Evolutionary conservation across 1,139 yeast genomes (phyloP).

Genomic region (Suhomyces chickasaworum): DNA sequence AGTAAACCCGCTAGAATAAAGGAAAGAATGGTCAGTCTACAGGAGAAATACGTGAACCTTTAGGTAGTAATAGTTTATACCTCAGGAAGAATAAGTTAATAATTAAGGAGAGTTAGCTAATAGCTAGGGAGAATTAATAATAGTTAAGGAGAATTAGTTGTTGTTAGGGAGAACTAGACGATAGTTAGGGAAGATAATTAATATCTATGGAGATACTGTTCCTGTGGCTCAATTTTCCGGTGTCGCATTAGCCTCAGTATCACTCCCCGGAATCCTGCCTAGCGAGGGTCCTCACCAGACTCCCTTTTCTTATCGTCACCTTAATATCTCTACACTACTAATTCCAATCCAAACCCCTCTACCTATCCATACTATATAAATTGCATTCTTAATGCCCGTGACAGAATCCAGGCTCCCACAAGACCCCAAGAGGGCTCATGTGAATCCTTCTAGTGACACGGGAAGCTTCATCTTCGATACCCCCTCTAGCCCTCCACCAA

Average conservation of each 20-base stretch:
- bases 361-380: background rate
- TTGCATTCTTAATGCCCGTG: conserved; percentile 12
- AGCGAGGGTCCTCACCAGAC: background rate
- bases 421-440: conserved; percentile 11
- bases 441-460: conserved; percentile 1
- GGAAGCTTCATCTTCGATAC: conserved; percentile 8
- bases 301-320: background rate
- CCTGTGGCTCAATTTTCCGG: background rate
- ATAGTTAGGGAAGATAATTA: too few relatives aligned
- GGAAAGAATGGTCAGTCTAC: too few relatives aligned
- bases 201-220: too few relatives aligned
- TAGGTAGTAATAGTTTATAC: too few relatives aligned
- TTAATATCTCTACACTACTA: background rate
- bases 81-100: too few relatives aligned
- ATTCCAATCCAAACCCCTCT: background rate
- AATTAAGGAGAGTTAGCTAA: too few relatives aligned
- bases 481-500: conserved; percentile 1
- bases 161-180: too few relatives aligned
- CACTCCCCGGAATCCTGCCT: background rate
- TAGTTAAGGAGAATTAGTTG: too few relatives aligned
- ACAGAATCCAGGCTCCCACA: conserved; percentile 10
- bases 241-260: background rate
- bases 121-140: too few relatives aligned
- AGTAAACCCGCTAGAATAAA: too few relatives aligned
- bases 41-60: too few relatives aligned